Conservation (phyloP, 208 protist genomes). For the Phytomonas francai region DNA sequence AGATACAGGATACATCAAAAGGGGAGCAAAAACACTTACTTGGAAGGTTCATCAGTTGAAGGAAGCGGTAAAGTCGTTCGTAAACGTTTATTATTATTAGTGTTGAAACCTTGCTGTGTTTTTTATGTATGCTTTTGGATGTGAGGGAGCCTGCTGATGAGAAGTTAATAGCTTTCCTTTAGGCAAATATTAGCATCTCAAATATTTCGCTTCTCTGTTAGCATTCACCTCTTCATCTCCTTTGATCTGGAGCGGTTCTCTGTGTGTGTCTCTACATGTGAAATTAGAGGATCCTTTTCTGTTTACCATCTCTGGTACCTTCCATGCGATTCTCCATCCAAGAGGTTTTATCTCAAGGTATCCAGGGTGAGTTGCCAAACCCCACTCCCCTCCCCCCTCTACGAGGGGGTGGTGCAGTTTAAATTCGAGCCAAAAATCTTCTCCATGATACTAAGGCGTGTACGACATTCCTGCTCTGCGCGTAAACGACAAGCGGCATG, state of each 20-base stretch:
- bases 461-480: slow-evolving; percentile 54
- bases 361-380: too few relatives aligned
- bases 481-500: slow-evolving; percentile 70
- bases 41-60: not conserved
- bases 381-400: too few relatives aligned
- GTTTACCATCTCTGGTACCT: not conserved
- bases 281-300: not conserved
- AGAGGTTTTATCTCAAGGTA: slow-evolving; percentile 13
- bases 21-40: not conserved
- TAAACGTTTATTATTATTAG: not conserved
- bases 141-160: not conserved
- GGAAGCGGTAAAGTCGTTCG: not conserved
- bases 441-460: slow-evolving; percentile 61
- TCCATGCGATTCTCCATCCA: slow-evolving; percentile 9
- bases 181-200: not conserved
- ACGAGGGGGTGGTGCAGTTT: slow-evolving; percentile 60
- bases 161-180: not conserved
- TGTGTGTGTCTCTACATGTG: not conserved
- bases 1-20: not conserved
- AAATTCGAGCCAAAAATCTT: slow-evolving; percentile 83
- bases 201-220: not conserved
- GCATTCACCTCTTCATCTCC: not conserved
- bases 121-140: too few relatives aligned
- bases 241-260: not conserved
- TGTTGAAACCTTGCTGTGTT: too few relatives aligned